These are phyloP conservation scores for Biscogniauxia mediterranea DNA, from an alignment of 2,329 filamentous ascomycete genomes.

Conservation along the genomic window DNA sequence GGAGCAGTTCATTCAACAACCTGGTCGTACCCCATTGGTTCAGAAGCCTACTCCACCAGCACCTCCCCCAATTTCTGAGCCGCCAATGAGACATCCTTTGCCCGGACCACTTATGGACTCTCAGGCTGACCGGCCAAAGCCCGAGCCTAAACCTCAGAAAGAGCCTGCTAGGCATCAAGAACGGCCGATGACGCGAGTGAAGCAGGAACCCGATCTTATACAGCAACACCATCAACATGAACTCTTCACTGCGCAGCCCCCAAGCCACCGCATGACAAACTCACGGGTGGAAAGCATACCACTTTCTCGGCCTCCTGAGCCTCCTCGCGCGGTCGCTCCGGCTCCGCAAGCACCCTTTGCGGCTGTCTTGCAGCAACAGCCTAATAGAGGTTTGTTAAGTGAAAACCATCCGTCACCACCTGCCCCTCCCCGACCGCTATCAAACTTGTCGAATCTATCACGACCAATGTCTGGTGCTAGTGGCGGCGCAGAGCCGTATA, in stretches of 20 bases:
- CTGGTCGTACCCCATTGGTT: constrained; percentile 30
- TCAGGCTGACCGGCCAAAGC: constrained; percentile 32
- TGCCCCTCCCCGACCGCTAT: constrained; percentile 35
- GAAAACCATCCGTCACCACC: constrained; percentile 42
- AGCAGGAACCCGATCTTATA: constrained; percentile 50
- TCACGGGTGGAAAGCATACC: constrained; percentile 42
- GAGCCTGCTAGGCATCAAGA: constrained; percentile 32
- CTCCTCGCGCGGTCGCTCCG: constrained; percentile 38
- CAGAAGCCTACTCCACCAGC: constrained; percentile 28
- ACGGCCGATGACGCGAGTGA: constrained; percentile 39
- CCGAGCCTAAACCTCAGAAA: constrained; percentile 32
- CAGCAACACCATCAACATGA: constrained; percentile 37
- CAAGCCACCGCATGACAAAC: constrained; percentile 38
- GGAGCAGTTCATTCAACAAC: constrained; percentile 31
- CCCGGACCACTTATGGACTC: constrained; percentile 31
- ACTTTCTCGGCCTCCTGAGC: constrained; percentile 42
- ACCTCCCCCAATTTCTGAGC: constrained; percentile 28
- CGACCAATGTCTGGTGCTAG: constrained; percentile 31
- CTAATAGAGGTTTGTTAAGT: constrained; percentile 40
- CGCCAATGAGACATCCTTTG: constrained; percentile 30
- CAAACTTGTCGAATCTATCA: constrained; percentile 29
- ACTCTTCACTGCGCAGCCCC: constrained; percentile 39
- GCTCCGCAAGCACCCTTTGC: constrained; percentile 35
- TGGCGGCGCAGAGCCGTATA: constrained; percentile 31
- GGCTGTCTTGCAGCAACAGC: constrained; percentile 40